These are phyloP conservation scores for Diplodia intermedia DNA, from an alignment of 2,329 filamentous ascomycete species.

Conservation along the genomic window DNA sequence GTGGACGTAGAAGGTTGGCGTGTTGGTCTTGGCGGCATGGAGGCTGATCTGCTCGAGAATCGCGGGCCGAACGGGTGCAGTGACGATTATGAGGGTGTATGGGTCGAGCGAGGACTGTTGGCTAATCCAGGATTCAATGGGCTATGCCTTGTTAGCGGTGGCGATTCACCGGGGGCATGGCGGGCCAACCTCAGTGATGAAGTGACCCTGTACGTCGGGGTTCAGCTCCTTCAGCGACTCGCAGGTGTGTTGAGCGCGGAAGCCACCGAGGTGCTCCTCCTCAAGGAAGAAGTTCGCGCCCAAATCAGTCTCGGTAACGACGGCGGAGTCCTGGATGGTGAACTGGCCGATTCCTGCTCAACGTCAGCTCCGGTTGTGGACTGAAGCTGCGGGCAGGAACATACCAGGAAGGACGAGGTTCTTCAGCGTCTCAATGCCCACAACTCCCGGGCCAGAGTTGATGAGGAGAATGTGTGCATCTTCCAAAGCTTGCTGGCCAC, in stretches of 20 bases:
- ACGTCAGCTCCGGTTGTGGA: constrained; percentile 3
- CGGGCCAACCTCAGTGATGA: constrained; percentile 61
- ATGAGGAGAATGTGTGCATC: constrained; percentile 89
- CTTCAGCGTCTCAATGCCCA: constrained; percentile 90
- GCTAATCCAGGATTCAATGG: constrained; percentile 53
- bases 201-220: constrained; percentile 84
- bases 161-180: too few species aligned
- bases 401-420: constrained; percentile 90
- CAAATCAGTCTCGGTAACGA: constrained; percentile 81
- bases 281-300: constrained; percentile 98
- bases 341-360: constrained; percentile 79
- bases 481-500: constrained; percentile 88
- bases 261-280: constrained; percentile 75
- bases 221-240: constrained; percentile 86
- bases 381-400: constrained; percentile 32
- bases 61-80: constrained; percentile 63
- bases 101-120: constrained; percentile 51
- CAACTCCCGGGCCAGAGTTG: constrained; percentile 85
- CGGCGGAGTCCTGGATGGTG: constrained; percentile 82
- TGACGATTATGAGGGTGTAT: constrained; percentile 68
- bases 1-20: constrained; percentile 81
- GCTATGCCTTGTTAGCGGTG: constrained; percentile 42
- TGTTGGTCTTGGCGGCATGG: constrained; percentile 63
- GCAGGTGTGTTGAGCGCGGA: constrained; percentile 78
- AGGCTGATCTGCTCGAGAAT: constrained; percentile 59